A percentile compares a stretch with the other conserved stretches of the same genome.
Evolutionary conservation across 805 yeast genomes (phyloP).

Genomic region (Henningerozyma blattae): DNA sequence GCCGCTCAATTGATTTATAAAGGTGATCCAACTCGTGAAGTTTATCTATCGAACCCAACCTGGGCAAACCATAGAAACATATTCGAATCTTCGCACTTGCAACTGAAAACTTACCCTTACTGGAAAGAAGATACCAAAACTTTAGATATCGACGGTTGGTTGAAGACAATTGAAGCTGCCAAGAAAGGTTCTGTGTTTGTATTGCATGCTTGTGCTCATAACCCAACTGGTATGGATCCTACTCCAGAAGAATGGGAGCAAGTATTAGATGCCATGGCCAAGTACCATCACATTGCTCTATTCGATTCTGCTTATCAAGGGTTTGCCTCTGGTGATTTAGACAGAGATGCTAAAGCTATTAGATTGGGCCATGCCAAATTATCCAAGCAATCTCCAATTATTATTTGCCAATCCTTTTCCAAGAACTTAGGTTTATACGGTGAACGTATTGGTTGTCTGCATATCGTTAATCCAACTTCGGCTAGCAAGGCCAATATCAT

Average conservation of each 20-base stretch:
- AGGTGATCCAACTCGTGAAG: slow-evolving; percentile 22
- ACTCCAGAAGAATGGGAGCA: slow-evolving; percentile 66
- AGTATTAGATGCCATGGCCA: slow-evolving; percentile 51
- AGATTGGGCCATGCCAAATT: slow-evolving; percentile 40
- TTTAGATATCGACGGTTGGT: slow-evolving; percentile 58
- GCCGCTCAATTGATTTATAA: slow-evolving; percentile 46
- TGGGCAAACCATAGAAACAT: slow-evolving; percentile 95
- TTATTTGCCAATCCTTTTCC: slow-evolving; percentile 91
- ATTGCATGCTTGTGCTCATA: slow-evolving; percentile 94
- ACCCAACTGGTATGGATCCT: slow-evolving; percentile 96
- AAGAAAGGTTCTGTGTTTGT: slow-evolving; percentile 68
- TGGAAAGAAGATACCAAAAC: slow-evolving; percentile 66
- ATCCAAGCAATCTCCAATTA: slow-evolving; percentile 40
- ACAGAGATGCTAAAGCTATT: slow-evolving; percentile 72
- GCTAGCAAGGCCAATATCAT: slow-evolving; percentile 33
- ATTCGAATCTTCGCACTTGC: slow-evolving; percentile 57
- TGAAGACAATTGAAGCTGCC: slow-evolving; percentile 51
- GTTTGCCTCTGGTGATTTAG: slow-evolving; percentile 81
- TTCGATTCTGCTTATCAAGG: slow-evolving; percentile 98
- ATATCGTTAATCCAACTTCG: slow-evolving; percentile 39
- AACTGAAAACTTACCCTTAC: slow-evolving; percentile 66
- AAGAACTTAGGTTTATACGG: slow-evolving; percentile 96
- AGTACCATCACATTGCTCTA: slow-evolving; percentile 59
- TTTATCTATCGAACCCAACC: slow-evolving; percentile 82
- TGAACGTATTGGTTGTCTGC: slow-evolving; percentile 93